Percentiles rank a stretch among this genome's conserved stretches.
Conservation (phyloP, 768 basidiomycete genomes). For the Boletus fagicola region DNA sequence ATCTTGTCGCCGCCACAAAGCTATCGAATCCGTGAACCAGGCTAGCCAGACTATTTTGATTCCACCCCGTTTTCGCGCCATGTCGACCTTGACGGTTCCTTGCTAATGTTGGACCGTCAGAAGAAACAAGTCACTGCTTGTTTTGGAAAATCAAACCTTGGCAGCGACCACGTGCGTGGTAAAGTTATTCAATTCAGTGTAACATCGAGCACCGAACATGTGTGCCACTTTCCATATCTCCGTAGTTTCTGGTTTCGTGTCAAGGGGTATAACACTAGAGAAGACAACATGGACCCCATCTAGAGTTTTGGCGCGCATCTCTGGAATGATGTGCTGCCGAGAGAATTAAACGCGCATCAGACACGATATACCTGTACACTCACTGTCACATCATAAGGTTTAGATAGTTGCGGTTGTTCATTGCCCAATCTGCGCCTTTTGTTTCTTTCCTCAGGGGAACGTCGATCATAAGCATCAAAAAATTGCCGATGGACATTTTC, state of each 20-base stretch:
- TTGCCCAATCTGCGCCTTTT: conserved; percentile 28
- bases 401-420: conserved; percentile 29
- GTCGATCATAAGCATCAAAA: conserved; percentile 63
- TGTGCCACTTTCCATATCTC: conserved; percentile 85
- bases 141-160: conserved; percentile 51
- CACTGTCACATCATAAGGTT: conserved; percentile 76
- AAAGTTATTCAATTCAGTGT: conserved; percentile 58
- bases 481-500: conserved; percentile 76
- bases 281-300: conserved; percentile 81
- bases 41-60: conserved; percentile 83
- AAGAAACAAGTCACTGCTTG: conserved; percentile 2
- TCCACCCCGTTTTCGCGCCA: conserved; percentile 70
- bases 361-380: conserved; percentile 22
- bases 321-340: conserved; percentile 77
- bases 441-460: conserved; percentile 27
- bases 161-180: conserved; percentile 93
- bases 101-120: conserved; percentile 44
- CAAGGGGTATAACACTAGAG: conserved; percentile 93
- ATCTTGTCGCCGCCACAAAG: conserved; percentile 82
- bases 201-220: conserved; percentile 85
- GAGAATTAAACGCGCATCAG: neutral
- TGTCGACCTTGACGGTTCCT: conserved; percentile 89
- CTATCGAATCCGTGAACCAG: conserved; percentile 89
- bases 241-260: conserved; percentile 70
- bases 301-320: conserved; percentile 73